Percentiles rank a stretch among this genome's conserved stretches.
Conservation (phyloP, 2,329 filamentous ascomycete species). For the Pseudocercospora fuligena region DNA sequence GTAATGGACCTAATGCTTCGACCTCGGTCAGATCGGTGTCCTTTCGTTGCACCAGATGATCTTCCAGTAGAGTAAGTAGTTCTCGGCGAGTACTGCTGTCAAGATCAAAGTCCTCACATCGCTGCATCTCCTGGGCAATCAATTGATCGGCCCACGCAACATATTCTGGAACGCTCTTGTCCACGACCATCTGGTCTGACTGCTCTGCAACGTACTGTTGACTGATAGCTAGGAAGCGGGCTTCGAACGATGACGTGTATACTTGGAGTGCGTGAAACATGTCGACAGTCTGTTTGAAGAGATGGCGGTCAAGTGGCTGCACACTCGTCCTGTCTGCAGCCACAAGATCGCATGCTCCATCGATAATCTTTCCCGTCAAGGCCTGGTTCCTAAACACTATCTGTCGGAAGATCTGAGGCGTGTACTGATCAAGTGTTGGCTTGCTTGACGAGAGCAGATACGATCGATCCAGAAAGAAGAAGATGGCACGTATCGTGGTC, state of each 20-base stretch:
- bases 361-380: slow-evolving; percentile 61
- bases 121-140: slow-evolving; percentile 71
- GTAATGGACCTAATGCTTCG: slow-evolving; percentile 70
- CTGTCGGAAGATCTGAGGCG: slow-evolving; percentile 74
- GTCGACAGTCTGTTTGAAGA: slow-evolving; percentile 74
- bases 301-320: slow-evolving; percentile 62
- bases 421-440: slow-evolving; percentile 79
- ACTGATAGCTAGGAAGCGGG: slow-evolving; percentile 70
- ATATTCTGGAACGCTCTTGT: slow-evolving; percentile 72
- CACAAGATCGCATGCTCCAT: slow-evolving; percentile 78
- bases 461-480: slow-evolving; percentile 91
- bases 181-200: slow-evolving; percentile 67
- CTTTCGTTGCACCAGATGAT: slow-evolving; percentile 71
- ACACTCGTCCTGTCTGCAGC: slow-evolving; percentile 68
- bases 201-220: slow-evolving; percentile 71
- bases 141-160: slow-evolving; percentile 71
- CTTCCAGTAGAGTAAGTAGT: slow-evolving; percentile 74
- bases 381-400: slow-evolving; percentile 59
- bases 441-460: slow-evolving; percentile 78
- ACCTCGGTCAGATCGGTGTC: slow-evolving; percentile 52
- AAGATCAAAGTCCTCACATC: slow-evolving; percentile 81
- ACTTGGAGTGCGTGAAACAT: slow-evolving; percentile 86
- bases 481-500: slow-evolving; percentile 82
- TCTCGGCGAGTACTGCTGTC: slow-evolving; percentile 81
- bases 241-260: slow-evolving; percentile 81